Percentiles rank a stretch among this genome's conserved stretches.
Evolutionary conservation across 352 stramenopile genomes (phyloP).

Genomic region (Globisporangium viniferum): DNA sequence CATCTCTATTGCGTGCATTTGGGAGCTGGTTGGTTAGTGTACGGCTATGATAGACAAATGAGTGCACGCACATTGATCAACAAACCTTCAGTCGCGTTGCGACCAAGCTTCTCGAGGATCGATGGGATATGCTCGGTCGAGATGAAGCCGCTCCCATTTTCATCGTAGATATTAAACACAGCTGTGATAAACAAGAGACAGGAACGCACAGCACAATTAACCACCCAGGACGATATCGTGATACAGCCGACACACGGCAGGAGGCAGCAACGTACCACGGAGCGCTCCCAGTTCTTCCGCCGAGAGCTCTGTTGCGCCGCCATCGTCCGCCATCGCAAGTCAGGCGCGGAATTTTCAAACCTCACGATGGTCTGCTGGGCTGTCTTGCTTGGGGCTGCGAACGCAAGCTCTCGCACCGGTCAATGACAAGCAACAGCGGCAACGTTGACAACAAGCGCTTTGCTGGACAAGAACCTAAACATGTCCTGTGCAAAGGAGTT

Average conservation of each 20-base stretch:
- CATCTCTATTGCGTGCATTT: slow-evolving; percentile 32
- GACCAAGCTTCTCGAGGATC: slow-evolving; percentile 75
- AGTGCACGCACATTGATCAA: not conserved
- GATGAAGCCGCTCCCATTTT: slow-evolving; percentile 54
- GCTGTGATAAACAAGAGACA: slow-evolving; percentile 23
- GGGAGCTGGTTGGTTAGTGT: not conserved
- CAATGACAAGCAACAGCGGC: not conserved
- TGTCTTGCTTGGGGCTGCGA: not conserved
- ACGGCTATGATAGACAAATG: not conserved
- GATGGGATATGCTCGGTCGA: slow-evolving; percentile 60
- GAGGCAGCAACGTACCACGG: slow-evolving; percentile 33
- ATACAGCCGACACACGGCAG: not conserved
- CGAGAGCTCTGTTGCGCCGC: slow-evolving; percentile 38
- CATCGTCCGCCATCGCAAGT: slow-evolving; percentile 22
- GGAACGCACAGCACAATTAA: not conserved
- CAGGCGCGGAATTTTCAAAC: not conserved
- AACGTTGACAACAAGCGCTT: not conserved
- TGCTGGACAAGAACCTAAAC: slow-evolving; percentile 6
- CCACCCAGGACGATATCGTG: not conserved
- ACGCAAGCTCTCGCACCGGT: not conserved
- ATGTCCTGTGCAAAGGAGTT: not conserved
- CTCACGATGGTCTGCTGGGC: not conserved
- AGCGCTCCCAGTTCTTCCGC: slow-evolving; percentile 72
- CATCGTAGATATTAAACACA: slow-evolving; percentile 81
- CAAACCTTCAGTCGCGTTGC: slow-evolving; percentile 63